Conservation (phyloP, 805 yeast genomes). For the Cyberlindnera galapagoensis region DNA sequence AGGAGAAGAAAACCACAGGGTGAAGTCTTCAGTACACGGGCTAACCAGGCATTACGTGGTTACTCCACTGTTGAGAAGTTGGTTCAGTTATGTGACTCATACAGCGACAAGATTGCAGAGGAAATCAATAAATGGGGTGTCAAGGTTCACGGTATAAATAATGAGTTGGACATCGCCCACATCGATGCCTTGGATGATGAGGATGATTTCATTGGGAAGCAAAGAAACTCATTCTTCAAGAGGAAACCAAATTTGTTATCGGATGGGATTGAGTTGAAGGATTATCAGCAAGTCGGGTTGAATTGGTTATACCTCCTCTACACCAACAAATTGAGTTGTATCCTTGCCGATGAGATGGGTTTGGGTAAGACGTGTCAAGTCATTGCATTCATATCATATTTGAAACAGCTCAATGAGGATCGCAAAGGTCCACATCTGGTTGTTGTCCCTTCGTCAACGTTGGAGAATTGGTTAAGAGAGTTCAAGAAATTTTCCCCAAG, state of each 20-base stretch:
- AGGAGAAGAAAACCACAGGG: conserved; percentile 53
- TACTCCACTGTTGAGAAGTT: conserved; percentile 94
- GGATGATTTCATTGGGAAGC: conserved; percentile 26
- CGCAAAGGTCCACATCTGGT: conserved; percentile 87
- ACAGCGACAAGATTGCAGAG: conserved; percentile 61
- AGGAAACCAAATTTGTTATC: conserved; percentile 68
- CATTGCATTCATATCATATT: conserved; percentile 81
- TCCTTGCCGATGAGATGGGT: conserved; percentile 98
- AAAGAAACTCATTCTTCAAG: conserved; percentile 41
- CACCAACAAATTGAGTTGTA: conserved; percentile 76
- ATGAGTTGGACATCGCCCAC: conserved; percentile 63
- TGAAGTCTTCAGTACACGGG: conserved; percentile 63
- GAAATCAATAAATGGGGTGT: conserved; percentile 89
- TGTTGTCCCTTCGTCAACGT: conserved; percentile 93
- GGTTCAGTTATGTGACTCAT: conserved; percentile 72
- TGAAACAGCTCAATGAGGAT: conserved; percentile 53
- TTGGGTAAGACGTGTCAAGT: conserved; percentile 96
- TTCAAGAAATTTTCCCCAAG: conserved; percentile 83
- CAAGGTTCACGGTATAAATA: conserved; percentile 52
- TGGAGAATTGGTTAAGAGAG: conserved; percentile 97
- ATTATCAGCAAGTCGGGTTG: conserved; percentile 94
- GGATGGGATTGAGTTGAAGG: conserved; percentile 61
- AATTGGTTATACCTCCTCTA: conserved; percentile 88
- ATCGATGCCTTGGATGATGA: conserved; percentile 30
- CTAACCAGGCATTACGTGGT: conserved; percentile 69